phyloP scores from a whole-genome alignment of 169 alveolate genomes.

The Eimeria tenella region DNA sequence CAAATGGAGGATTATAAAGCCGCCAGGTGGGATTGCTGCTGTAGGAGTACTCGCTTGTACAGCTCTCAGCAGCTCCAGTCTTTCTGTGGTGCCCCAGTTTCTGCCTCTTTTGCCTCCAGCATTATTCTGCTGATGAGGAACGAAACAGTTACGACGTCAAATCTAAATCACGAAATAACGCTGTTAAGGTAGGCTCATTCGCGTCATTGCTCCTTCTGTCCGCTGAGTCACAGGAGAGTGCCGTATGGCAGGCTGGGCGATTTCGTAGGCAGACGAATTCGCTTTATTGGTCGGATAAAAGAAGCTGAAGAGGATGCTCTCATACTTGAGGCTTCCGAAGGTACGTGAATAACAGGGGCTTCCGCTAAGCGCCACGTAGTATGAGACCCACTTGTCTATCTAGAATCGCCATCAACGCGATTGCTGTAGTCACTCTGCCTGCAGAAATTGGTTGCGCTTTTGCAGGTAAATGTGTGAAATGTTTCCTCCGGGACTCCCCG shows the following conservation, averaged over 20 bases:
- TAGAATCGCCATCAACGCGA: not conserved
- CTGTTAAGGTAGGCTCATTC: too few species aligned
- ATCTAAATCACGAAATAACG: too few species aligned
- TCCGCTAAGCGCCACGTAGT: not conserved
- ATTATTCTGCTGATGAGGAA: too few species aligned
- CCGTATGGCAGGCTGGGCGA: slow-evolving; percentile 59
- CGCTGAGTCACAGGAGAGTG: slow-evolving; percentile 50
- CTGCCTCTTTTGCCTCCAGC: not conserved
- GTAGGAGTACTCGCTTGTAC: too few species aligned
- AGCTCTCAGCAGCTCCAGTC: not conserved
- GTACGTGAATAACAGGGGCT: not conserved
- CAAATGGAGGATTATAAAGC: slow-evolving; percentile 57
- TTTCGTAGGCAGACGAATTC: slow-evolving; percentile 44
- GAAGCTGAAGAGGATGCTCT: slow-evolving; percentile 63
- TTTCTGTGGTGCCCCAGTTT: not conserved
- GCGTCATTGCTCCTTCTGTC: not conserved
- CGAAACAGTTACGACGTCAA: too few species aligned
- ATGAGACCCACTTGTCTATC: not conserved
- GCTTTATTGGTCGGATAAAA: slow-evolving; percentile 51
- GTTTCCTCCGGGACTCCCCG: slow-evolving; percentile 35
- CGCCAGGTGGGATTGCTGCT: slow-evolving; percentile 10
- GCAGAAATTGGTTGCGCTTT: not conserved
- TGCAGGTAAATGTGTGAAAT: slow-evolving; percentile 53
- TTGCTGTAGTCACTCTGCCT: not conserved
- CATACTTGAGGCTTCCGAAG: slow-evolving; percentile 60